phyloP scores from a whole-genome alignment of 345 rosid genomes.

The Aethionema arabicum region DNA sequence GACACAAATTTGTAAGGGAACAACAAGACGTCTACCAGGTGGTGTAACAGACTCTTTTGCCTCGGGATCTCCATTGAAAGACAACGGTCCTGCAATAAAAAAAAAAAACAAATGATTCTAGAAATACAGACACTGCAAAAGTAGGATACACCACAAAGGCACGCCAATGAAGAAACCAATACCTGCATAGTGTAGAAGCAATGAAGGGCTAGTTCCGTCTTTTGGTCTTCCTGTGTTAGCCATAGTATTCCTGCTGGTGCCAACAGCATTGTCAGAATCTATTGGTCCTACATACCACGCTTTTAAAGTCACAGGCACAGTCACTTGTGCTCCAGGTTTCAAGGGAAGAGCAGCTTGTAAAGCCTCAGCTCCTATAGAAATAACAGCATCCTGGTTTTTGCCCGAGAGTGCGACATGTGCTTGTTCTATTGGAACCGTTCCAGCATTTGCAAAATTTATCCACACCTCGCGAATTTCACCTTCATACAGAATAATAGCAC shows the following conservation, averaged over 20 bases:
- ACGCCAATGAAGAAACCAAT: slow-evolving; percentile 16
- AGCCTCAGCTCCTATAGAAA: slow-evolving; percentile 70
- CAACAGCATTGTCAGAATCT: slow-evolving; percentile 58
- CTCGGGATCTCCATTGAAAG: slow-evolving; percentile 50
- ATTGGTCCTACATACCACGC: slow-evolving; percentile 81
- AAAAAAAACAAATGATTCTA: not conserved
- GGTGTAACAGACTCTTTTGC: slow-evolving; percentile 50
- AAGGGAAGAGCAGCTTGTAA: slow-evolving; percentile 79
- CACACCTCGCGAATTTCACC: slow-evolving; percentile 84
- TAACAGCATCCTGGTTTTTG: slow-evolving; percentile 90
- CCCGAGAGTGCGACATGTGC: slow-evolving; percentile 93
- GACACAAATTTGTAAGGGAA: slow-evolving; percentile 88
- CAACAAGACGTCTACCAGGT: slow-evolving; percentile 86
- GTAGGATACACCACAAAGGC: slow-evolving; percentile 15
- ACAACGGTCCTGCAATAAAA: slow-evolving; percentile 55
- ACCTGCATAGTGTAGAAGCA: slow-evolving; percentile 96
- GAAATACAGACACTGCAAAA: slow-evolving; percentile 16
- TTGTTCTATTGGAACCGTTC: slow-evolving; percentile 87
- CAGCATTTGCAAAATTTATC: slow-evolving; percentile 93
- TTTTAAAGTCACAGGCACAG: slow-evolving; percentile 76
- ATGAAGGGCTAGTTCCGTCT: slow-evolving; percentile 74
- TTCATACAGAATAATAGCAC: slow-evolving; percentile 88
- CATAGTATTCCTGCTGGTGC: slow-evolving; percentile 48
- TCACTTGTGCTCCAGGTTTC: slow-evolving; percentile 94
- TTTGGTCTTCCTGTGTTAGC: slow-evolving; percentile 66